A percentile compares a stretch with the other conserved stretches of the same genome.
phyloP scores from a whole-genome alignment of 805 yeast species.

The Starmerella geochares region DNA sequence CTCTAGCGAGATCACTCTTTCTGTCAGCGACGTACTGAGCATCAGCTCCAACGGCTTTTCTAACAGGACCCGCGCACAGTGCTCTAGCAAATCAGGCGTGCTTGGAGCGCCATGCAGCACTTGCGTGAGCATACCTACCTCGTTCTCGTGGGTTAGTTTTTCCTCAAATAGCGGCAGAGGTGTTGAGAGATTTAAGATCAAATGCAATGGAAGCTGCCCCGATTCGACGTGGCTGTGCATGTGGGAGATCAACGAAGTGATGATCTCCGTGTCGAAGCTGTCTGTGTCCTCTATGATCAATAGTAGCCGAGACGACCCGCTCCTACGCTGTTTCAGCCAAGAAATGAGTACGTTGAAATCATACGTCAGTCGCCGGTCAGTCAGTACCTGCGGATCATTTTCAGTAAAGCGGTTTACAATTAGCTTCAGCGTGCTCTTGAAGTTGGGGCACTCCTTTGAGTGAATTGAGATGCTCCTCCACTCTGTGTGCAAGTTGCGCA shows the following conservation, averaged over 20 bases:
- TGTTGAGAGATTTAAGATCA: constrained; percentile 32
- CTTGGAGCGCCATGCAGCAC: constrained; percentile 18
- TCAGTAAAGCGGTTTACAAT: constrained; percentile 31
- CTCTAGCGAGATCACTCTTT: neutral
- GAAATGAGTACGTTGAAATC: constrained; percentile 33
- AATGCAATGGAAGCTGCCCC: constrained; percentile 28
- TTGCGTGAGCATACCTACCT: constrained; percentile 17
- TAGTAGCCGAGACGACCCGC: constrained; percentile 10
- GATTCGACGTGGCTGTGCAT: constrained; percentile 29
- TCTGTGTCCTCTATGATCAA: constrained; percentile 35
- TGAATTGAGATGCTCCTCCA: constrained; percentile 27
- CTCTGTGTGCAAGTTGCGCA: constrained; percentile 1
- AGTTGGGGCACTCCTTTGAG: constrained; percentile 32
- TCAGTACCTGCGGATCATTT: constrained; percentile 18
- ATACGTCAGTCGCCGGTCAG: constrained; percentile 32
- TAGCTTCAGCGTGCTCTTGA: constrained; percentile 29
- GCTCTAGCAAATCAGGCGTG: constrained; percentile 14
- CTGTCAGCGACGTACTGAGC: constrained; percentile 6
- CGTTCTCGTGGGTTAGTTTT: constrained; percentile 28
- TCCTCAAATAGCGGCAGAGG: constrained; percentile 33
- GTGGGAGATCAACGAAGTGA: constrained; percentile 29
- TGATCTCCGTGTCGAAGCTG: constrained; percentile 29
- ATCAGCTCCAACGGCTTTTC: constrained; percentile 1
- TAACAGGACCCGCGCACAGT: neutral
- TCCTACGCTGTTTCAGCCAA: constrained; percentile 25